These are phyloP conservation scores for Ogataea parapolymorpha DNA, from an alignment of 805 yeast genomes.

Conservation along the genomic window DNA sequence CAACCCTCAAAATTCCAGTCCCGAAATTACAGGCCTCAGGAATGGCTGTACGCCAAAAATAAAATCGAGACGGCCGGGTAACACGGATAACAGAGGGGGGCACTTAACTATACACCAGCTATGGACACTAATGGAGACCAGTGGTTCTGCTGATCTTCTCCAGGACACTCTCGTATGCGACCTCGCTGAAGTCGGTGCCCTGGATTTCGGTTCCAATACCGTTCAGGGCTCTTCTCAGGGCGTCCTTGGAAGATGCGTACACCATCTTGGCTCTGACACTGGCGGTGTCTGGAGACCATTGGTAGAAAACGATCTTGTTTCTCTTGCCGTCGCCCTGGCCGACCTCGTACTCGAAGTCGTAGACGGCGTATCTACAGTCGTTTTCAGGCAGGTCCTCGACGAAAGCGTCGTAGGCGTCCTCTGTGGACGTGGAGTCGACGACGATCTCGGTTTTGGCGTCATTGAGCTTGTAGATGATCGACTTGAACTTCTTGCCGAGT, in stretches of 20 bases:
- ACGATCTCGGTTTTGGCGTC: conserved; percentile 85
- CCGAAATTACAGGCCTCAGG: conserved; percentile 6
- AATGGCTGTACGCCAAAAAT: not conserved
- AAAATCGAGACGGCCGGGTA: conserved; percentile 3
- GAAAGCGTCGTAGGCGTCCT: conserved; percentile 77
- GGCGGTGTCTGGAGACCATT: conserved; percentile 99
- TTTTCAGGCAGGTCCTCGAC: conserved; percentile 88
- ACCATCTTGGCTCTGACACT: conserved; percentile 95
- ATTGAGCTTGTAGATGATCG: conserved; percentile 75
- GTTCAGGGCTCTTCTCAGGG: conserved; percentile 93
- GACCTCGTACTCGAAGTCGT: conserved; percentile 93
- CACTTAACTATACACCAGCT: conserved; percentile 4
- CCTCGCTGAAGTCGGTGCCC: conserved; percentile 98
- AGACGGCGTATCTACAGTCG: conserved; percentile 94
- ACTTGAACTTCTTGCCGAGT: conserved; percentile 87
- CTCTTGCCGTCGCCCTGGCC: conserved; percentile 90
- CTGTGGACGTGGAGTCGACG: conserved; percentile 79
- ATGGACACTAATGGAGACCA: conserved; percentile 45
- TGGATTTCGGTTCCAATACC: conserved; percentile 94
- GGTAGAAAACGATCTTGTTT: conserved; percentile 64
- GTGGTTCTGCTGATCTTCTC: conserved; percentile 87
- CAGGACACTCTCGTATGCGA: conserved; percentile 87
- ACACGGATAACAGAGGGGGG: conserved; percentile 8
- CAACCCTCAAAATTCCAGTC: conserved; percentile 1
- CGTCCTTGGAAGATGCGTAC: conserved; percentile 97